Base-by-base conservation (phyloP, 1,284 basidiomycete genomes). In the Sparassis latifolia region DNA sequence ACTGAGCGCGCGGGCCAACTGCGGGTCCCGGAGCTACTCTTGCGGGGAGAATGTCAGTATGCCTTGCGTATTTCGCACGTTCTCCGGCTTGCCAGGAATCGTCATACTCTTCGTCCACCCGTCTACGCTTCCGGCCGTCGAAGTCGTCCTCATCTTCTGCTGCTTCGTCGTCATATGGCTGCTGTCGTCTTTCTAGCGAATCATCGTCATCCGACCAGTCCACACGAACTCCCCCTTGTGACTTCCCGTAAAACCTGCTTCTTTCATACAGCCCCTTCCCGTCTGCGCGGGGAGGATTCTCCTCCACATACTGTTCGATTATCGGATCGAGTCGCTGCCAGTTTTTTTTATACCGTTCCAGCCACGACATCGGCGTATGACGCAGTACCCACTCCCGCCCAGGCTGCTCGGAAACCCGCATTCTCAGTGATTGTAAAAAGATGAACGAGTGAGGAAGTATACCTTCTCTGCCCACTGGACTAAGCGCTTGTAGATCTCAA, bases 331-430 rank as follows among this genome's bases (percentile, higher is more conserved):
- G 72, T 2, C 76, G 70, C 0, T 65, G 59, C 0, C 76, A 65
- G 52, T 85, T 78, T 59, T 84, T 86, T 68, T 84, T 86, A 68
- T 88, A 89, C 20, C 84, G 73, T 59, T 88, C 84, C 35, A 83
- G 74, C 86, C 86, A 89, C 4, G 86, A 87, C 54, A 84, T 81
- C 80, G 82, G 84, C 2, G 85, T 80, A 59, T 89, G 86, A 28
- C 84, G 78, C 35, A 66, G 69, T 4, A 84, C 85, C 86, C 86
- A 89, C 10, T 42, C n/a, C 27, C 42, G 33, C 20, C 33, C 42
- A 35, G 44, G 44, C 52, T 50, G 20, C 30, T 46, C 12, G 3
- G 27, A 27, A 44, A 33, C 20, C 27, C 9, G 51, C 44, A 3
- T 45, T 41, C 33, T 52, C 10, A 41, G 7, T 10, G n/a, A 12